Evolutionary conservation across 2,329 filamentous ascomycete species (phyloP).

Genomic region (Phaeosphaeriaceae sp.): DNA sequence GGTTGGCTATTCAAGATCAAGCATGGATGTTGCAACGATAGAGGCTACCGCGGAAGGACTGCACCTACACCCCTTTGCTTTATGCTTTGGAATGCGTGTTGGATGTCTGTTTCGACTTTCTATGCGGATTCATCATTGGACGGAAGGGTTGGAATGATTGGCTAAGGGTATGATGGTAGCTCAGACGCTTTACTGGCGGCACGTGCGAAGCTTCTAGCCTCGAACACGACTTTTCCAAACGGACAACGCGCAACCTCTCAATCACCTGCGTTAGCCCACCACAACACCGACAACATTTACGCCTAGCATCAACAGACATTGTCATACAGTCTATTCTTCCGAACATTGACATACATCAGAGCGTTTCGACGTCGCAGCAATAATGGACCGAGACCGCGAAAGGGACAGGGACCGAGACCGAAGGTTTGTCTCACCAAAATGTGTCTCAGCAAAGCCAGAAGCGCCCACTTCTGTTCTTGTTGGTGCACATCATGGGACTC

Average conservation of each 20-base stretch:
- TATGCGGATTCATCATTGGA: background rate
- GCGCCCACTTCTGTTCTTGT: constrained; percentile 2
- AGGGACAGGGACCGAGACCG: constrained; percentile 52
- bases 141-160: background rate
- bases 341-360: background rate
- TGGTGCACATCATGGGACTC: background rate
- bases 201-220: constrained; percentile 22
- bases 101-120: too few species aligned
- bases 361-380: constrained; percentile 6
- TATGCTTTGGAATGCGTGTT: too few species aligned
- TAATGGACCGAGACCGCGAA: constrained; percentile 50
- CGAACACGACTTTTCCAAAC: constrained; percentile 38
- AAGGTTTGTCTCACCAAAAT: constrained; percentile 48
- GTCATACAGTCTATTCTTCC: constrained; percentile 5
- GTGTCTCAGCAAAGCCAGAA: constrained; percentile 13
- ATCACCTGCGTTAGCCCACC: constrained; percentile 9
- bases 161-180: constrained; percentile 1
- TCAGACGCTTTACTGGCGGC: constrained; percentile 6
- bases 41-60: background rate
- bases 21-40: background rate
- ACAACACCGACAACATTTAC: constrained; percentile 1
- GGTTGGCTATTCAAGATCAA: background rate
- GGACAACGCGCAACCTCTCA: constrained; percentile 12
- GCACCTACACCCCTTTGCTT: background rate
- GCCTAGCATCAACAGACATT: constrained; percentile 2